Evolutionary conservation across 1,139 yeast species (phyloP), one percentile per base, ranked within the genome.

Genomic region (Magnusiomyces magnusii): DNA sequence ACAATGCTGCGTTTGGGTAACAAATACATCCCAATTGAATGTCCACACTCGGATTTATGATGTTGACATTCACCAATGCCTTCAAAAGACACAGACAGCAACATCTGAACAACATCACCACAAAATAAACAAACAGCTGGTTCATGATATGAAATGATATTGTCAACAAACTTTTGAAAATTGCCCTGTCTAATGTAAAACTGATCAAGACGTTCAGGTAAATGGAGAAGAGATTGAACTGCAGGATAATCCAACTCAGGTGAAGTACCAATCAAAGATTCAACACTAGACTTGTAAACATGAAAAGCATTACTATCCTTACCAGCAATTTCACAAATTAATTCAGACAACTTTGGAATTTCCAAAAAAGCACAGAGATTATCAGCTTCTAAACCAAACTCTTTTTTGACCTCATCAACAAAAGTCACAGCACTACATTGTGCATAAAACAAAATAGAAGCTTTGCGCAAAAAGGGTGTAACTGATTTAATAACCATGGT

Each of bases 51-150:
- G 73, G 74, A 54, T 56, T 70, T 62, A 58, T 75, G 78, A 39
- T 58, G 63, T 51, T 72, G 72, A 60, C 78, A 75, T 47, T 72
- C 73, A n/a, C n/a, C n/a, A n/a, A n/a, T n/a, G n/a, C n/a, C n/a
- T 1, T 78, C 78, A 13, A 49, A 27, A 49, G 60, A 61, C 54
- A 65, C 69, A 1, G 84, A 87, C 60, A 80, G 73, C 19, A 84
- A 78, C 50, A 74, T 44, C n/a, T 27, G 49, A 34, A 89, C 78
- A 2, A 86, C 78, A 17, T 76, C 75, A 0, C 92, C 95, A 73
- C 99, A 93, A 64, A 86, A 86, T 58, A 93, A 73, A 68, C 99
- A 93, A 15, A 93, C 76, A 0, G 96, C 97, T 0, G 96, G 95
- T 64, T 91, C 96, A 24, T 23, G 15, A 24, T 31, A 51, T 39